Conservation (phyloP, 305 asterid species). For the Fraxinus velutina region DNA sequence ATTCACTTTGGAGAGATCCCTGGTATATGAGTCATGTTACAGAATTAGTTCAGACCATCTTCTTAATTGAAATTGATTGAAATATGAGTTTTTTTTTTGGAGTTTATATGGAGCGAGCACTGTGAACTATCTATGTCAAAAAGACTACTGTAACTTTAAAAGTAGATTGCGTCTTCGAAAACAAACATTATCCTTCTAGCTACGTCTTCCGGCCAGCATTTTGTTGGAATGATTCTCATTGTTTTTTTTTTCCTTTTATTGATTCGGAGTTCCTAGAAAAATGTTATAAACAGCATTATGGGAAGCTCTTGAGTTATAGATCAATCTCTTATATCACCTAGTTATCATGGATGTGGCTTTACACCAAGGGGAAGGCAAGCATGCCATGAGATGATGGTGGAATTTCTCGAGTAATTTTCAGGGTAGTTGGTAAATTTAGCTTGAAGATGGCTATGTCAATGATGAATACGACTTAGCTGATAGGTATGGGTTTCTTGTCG, state of each 20-base stretch:
- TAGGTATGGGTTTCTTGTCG: not conserved
- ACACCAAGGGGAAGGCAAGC: conserved; percentile 4
- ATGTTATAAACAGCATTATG: not conserved
- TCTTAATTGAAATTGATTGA: not conserved
- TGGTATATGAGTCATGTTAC: not conserved
- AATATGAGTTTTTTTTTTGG: not conserved
- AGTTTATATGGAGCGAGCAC: not conserved
- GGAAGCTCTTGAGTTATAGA: not conserved
- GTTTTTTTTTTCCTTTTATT: not conserved
- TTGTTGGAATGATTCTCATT: not conserved
- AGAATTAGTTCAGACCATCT: not conserved
- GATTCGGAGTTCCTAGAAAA: not conserved
- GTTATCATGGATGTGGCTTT: not conserved
- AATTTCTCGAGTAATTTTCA: not conserved
- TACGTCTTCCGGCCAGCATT: not conserved
- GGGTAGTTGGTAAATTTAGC: not conserved
- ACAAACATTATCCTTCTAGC: not conserved
- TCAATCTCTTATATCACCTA: conserved; percentile 8
- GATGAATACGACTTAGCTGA: not conserved
- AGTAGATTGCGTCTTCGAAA: not conserved
- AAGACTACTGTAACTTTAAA: not conserved
- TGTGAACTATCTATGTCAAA: not conserved
- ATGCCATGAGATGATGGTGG: conserved; percentile 4
- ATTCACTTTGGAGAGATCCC: not conserved
- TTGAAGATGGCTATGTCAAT: not conserved